These are phyloP conservation scores for Yarrowia sp. DNA, from an alignment of 805 yeast species.

Conservation along the genomic window DNA sequence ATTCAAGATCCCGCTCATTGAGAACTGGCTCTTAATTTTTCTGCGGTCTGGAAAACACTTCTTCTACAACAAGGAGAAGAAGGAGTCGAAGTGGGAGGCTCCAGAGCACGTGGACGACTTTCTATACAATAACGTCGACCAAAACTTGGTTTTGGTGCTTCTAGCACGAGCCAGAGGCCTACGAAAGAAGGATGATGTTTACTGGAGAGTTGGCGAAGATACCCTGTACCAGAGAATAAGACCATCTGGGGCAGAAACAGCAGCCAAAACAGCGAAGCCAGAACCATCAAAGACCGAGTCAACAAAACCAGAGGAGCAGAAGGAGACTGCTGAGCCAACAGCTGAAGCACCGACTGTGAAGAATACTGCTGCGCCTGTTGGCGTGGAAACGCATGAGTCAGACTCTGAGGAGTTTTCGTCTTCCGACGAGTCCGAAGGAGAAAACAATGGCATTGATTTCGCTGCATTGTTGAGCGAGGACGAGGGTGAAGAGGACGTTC, in stretches of 20 bases:
- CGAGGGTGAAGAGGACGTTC: conserved; percentile 33
- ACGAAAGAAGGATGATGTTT: conserved; percentile 29
- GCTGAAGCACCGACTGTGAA: background rate
- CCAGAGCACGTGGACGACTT: conserved; percentile 36
- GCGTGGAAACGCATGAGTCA: background rate
- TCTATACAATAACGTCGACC: conserved; percentile 37
- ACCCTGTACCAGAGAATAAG: background rate
- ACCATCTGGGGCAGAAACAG: background rate
- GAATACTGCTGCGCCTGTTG: background rate
- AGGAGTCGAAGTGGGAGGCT: conserved; percentile 42
- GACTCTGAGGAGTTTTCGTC: conserved; percentile 10
- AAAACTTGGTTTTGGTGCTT: conserved; percentile 37
- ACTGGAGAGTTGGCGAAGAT: conserved; percentile 2
- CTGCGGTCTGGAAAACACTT: conserved; percentile 46
- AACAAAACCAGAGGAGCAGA: background rate
- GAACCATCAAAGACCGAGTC: background rate
- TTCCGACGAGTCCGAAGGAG: conserved; percentile 11
- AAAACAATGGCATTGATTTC: conserved; percentile 15
- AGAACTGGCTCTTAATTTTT: conserved; percentile 46
- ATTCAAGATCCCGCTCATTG: conserved; percentile 25
- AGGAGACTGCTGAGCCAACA: background rate
- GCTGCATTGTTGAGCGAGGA: conserved; percentile 17
- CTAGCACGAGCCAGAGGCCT: conserved; percentile 45
- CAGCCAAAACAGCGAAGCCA: background rate
- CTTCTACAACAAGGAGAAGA: conserved; percentile 40